Conservation (phyloP, 169 alveolate genomes). For the Plasmodium malariae region DNA sequence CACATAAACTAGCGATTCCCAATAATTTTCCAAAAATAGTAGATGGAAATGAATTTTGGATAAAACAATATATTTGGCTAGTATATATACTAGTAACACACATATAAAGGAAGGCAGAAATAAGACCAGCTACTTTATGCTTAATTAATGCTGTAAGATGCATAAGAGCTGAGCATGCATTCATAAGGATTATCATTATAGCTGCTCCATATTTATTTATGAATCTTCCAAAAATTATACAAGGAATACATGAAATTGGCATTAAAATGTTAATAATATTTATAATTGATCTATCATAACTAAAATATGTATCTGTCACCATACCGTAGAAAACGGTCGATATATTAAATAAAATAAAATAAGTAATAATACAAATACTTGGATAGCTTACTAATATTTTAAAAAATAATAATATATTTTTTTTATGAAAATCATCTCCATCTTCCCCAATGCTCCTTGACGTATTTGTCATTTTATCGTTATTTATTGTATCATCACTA, state of each 20-base stretch:
- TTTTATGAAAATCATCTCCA: conserved; percentile 23
- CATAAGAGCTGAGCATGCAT: conserved; percentile 77
- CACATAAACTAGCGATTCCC: conserved; percentile 79
- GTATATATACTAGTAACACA: conserved; percentile 81
- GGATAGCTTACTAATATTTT: conserved; percentile 51
- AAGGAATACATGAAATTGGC: conserved; percentile 57
- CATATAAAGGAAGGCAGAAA: conserved; percentile 77
- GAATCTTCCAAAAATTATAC: conserved; percentile 69
- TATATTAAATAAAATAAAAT: conserved; percentile 53
- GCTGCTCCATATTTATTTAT: conserved; percentile 69
- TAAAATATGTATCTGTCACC: conserved; percentile 71
- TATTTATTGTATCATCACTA: background rate
- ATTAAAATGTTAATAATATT: conserved; percentile 34
- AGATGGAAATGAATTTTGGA: conserved; percentile 79
- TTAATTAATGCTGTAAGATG: conserved; percentile 74
- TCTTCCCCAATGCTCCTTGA: background rate
- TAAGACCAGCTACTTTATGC: conserved; percentile 47
- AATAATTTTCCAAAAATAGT: conserved; percentile 81
- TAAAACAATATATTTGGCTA: conserved; percentile 79
- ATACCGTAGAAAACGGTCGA: conserved; percentile 62
- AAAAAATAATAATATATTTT: conserved; percentile 35
- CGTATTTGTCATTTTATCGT: background rate
- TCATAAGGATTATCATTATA: conserved; percentile 73
- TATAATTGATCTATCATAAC: conserved; percentile 50
- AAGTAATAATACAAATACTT: conserved; percentile 33